These are phyloP conservation scores for Eragrostis tef DNA, from an alignment of 202 grass and related monocot species.

Conservation along the genomic window DNA sequence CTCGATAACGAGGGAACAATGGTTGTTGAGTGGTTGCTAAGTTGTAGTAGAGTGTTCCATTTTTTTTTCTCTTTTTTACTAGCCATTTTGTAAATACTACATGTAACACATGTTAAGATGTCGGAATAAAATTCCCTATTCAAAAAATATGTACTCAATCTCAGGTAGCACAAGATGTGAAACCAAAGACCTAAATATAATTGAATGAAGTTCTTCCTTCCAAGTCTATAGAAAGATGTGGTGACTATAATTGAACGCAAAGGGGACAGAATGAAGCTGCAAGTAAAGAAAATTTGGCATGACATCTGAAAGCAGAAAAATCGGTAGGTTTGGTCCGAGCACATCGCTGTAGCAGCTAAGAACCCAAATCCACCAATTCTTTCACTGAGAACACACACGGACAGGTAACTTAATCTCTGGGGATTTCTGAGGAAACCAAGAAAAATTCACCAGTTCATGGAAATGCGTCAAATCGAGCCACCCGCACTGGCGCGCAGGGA, in stretches of 20 bases:
- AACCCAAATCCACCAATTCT: constrained; percentile 25
- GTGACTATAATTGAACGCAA: background rate
- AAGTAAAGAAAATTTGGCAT: constrained; percentile 16
- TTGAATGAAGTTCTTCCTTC: background rate
- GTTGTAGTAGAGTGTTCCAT: no score
- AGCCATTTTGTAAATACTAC: no score
- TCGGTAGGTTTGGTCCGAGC: background rate
- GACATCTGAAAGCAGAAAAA: background rate
- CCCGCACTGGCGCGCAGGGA: background rate
- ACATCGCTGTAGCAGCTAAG: background rate
- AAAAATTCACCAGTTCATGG: constrained; percentile 13
- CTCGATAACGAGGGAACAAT: no score
- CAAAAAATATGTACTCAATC: background rate
- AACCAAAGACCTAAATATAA: background rate
- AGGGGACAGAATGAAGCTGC: constrained; percentile 3
- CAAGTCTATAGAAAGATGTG: background rate
- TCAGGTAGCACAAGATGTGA: background rate
- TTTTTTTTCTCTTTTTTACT: no score
- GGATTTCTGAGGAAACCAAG: background rate
- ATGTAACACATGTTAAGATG: no score
- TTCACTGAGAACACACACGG: constrained; percentile 1
- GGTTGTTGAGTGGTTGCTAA: no score
- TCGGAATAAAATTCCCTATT: no score
- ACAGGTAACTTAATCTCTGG: background rate
- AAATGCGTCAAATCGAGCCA: background rate